Conservation (phyloP, 768 basidiomycete genomes). For the Solioccasus polychromus region DNA sequence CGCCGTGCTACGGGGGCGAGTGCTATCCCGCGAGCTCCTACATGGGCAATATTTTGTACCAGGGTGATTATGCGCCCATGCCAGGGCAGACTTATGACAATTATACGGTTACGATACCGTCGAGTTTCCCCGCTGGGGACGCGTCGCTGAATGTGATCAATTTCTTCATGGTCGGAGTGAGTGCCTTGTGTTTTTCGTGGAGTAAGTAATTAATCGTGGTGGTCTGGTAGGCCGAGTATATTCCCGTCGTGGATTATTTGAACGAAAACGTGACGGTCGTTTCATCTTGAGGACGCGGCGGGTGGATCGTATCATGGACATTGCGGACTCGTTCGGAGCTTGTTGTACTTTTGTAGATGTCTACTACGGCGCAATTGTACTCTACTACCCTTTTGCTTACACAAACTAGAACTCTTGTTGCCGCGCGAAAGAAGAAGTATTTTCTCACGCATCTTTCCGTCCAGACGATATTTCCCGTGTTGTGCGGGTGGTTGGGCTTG, state of each 20-base stretch:
- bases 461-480: conserved; percentile 8
- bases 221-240: conserved; percentile 8
- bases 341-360: background rate
- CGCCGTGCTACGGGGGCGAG: conserved; percentile 16
- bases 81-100: background rate
- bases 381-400: background rate
- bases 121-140: conserved; percentile 20
- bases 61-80: conserved; percentile 15
- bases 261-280: conserved; percentile 19
- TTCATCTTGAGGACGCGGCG: background rate
- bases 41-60: conserved; percentile 34
- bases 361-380: background rate
- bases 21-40: conserved; percentile 23
- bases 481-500: no score
- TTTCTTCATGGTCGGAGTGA: conserved; percentile 40
- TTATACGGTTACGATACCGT: conserved; percentile 32
- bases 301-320: background rate
- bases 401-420: background rate
- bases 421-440: background rate
- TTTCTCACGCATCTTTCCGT: conserved; percentile 21
- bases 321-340: no score
- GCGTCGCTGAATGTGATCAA: conserved; percentile 38
- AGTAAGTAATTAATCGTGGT: background rate
- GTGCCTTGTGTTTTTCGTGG: conserved; percentile 10
- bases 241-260: conserved; percentile 18